Evolutionary conservation across 2,329 filamentous ascomycete species (phyloP), one percentile per base, ranked within the genome.

Genomic region (Parastagonospora avenae): DNA sequence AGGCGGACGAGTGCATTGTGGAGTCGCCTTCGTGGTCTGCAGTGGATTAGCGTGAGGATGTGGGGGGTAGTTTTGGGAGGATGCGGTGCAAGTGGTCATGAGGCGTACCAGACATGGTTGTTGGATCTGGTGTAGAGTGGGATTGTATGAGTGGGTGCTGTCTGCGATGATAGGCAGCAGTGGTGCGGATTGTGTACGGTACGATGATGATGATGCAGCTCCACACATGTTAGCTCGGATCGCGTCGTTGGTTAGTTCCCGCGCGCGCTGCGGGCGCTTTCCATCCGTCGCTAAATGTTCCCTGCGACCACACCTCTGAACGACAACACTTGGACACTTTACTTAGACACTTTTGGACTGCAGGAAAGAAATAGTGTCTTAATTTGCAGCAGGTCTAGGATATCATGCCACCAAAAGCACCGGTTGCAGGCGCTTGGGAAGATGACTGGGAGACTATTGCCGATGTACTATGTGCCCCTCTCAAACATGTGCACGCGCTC

Each of bases 381-480:
- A 9, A 4, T 6, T 15, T 32, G 19, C 19, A 31, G 14, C 19
- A 8, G 40, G 52, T 59, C 62, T 78, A 75, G 71, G 80, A 69
- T 15, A 50, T 19, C 10, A 68, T 70, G 66, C 50, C 65, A 11
- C 76, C 76, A 71, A 76, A 79, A 63, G 58, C 62, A 41, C 74
- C 73, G 16, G 73, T 88, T 15, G 67, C 66, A 8, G 69, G 70
- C 72, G 92, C 91, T 15, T 97, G 93, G 93, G 91, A 93, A 58
- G 87, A 96, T 64, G 90, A 96, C 67, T 97, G 92, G 92, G 90
- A 93, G 71, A 76, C 79, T 5, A 83, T 89, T 68, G 91, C 89
- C 50, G 91, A 96, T 76, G 84, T 86, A 78, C 39, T n/a, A 70
- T 50, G 31, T 41, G 36, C 44, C 42, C 37, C 47, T 32, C 48